These are phyloP conservation scores for Cordyceps pruinosa DNA, from an alignment of 2,329 filamentous ascomycete species.

Conservation along the genomic window DNA sequence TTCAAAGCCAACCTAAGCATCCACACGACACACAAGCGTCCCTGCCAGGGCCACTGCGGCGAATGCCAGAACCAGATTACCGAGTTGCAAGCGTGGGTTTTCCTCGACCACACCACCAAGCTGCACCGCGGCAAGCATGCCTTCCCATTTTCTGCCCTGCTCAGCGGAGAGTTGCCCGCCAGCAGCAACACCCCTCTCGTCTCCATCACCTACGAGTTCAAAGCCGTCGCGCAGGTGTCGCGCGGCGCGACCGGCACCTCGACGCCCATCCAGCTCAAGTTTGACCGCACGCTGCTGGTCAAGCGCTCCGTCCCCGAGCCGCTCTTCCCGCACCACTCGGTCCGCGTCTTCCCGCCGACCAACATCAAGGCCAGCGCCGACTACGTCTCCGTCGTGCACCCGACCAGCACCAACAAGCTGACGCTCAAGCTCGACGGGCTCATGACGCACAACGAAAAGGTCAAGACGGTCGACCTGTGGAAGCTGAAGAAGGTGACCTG, in stretches of 20 bases:
- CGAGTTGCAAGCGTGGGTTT: conserved; percentile 72
- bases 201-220: conserved; percentile 71
- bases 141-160: conserved; percentile 83
- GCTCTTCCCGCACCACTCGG: conserved; percentile 76
- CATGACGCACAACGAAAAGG: conserved; percentile 59
- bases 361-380: conserved; percentile 83
- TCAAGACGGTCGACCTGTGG: conserved; percentile 73
- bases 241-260: conserved; percentile 29
- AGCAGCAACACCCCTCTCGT: conserved; percentile 68
- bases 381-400: conserved; percentile 76
- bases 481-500: conserved; percentile 85
- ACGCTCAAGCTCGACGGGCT: conserved; percentile 81
- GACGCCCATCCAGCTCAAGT: conserved; percentile 41
- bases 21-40: conserved; percentile 70
- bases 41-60: conserved; percentile 69
- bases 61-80: conserved; percentile 67
- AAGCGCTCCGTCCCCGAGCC: conserved; percentile 69
- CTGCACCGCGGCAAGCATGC: conserved; percentile 56
- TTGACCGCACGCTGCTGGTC: conserved; percentile 63
- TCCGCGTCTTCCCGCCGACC: conserved; percentile 93
- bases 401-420: conserved; percentile 74
- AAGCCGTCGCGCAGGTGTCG: conserved; percentile 56
- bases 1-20: conserved; percentile 68
- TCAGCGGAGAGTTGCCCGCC: conserved; percentile 80
- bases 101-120: conserved; percentile 53